Percentiles rank a stretch among this genome's conserved stretches.
Evolutionary conservation across 1,284 basidiomycete species (phyloP).

Genomic region (Leccinum pachyderme): DNA sequence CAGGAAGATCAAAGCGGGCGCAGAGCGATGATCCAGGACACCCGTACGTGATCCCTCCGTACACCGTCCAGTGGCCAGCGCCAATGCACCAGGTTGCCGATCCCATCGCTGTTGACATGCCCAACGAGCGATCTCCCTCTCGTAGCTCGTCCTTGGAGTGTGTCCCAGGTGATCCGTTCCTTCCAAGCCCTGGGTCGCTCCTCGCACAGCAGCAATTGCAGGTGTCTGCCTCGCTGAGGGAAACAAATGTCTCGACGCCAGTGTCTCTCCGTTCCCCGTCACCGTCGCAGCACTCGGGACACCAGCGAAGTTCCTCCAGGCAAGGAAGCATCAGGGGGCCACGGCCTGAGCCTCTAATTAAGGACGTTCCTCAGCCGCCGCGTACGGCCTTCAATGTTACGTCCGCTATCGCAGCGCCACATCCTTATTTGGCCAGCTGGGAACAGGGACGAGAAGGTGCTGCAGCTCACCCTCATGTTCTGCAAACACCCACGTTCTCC

Average conservation of each 20-base stretch:
- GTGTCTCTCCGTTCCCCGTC: conserved; percentile 17
- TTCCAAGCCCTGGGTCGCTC: conserved; percentile 7
- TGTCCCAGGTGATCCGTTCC: conserved; percentile 10
- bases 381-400: conserved; percentile 17
- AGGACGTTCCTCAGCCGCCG: conserved; percentile 21
- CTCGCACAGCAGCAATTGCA: conserved; percentile 9
- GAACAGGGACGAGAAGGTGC: conserved; percentile 5
- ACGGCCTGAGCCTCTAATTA: conserved; percentile 15
- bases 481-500: conserved; percentile 1
- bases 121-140: conserved; percentile 11
- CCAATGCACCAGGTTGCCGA: conserved; percentile 26
- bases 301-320: conserved; percentile 17
- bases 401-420: conserved; percentile 13
- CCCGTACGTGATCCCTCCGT: conserved; percentile 21
- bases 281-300: conserved; percentile 12
- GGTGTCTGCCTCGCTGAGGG: conserved; percentile 1
- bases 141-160: conserved; percentile 27
- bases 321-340: conserved; percentile 18
- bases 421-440: conserved; percentile 10
- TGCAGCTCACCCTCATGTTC: conserved; percentile 1
- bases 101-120: conserved; percentile 2
- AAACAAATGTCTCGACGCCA: conserved; percentile 11
- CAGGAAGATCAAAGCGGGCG: conserved; percentile 16
- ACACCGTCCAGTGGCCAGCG: conserved; percentile 24
- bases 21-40: conserved; percentile 31